These are phyloP conservation scores for Jamesozyma hellenica DNA, from an alignment of 805 yeast species.

Conservation along the genomic window DNA sequence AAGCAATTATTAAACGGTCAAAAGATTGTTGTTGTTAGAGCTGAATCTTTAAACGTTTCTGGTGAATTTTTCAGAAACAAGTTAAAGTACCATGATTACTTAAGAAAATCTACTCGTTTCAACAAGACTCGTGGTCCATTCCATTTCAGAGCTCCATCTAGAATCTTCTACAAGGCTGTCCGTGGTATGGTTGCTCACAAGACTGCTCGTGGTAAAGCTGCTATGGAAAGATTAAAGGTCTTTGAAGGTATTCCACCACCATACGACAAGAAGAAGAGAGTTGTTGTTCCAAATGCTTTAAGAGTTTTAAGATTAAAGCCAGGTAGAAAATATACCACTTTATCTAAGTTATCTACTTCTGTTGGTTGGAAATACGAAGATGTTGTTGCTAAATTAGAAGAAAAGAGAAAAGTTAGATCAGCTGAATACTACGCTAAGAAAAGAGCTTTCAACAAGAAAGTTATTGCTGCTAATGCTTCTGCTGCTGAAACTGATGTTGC, in stretches of 20 bases:
- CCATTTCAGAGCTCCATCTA: conserved; percentile 99
- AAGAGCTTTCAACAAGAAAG: conserved; percentile 91
- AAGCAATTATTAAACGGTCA: conserved; percentile 98
- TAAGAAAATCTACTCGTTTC: conserved; percentile 98
- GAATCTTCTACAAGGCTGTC: conserved; percentile 98
- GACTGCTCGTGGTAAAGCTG: conserved; percentile 99
- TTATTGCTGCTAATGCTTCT: conserved; percentile 74
- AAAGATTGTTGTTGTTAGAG: conserved; percentile 93
- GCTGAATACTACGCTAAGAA: conserved; percentile 99
- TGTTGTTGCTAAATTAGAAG: conserved; percentile 94
- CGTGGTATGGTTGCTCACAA: conserved; percentile 99
- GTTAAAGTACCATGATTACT: conserved; percentile 99
- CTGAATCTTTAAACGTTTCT: conserved; percentile 95
- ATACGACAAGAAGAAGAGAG: conserved; percentile 99
- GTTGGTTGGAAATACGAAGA: conserved; percentile 99
- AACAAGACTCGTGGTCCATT: conserved; percentile 99
- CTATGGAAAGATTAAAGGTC: conserved; percentile 97
- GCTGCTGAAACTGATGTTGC: conserved; percentile 86
- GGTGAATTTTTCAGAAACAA: conserved; percentile 99
- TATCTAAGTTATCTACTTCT: conserved; percentile 89
- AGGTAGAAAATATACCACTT: conserved; percentile 99
- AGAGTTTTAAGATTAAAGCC: conserved; percentile 98
- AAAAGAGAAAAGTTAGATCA: conserved; percentile 97
- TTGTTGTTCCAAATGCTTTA: conserved; percentile 98
- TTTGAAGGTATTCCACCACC: conserved; percentile 99